A percentile compares a stretch with the other conserved stretches of the same genome.
phyloP scores from a whole-genome alignment of 2,329 filamentous ascomycete genomes.

The Cladosporium colombiae region DNA sequence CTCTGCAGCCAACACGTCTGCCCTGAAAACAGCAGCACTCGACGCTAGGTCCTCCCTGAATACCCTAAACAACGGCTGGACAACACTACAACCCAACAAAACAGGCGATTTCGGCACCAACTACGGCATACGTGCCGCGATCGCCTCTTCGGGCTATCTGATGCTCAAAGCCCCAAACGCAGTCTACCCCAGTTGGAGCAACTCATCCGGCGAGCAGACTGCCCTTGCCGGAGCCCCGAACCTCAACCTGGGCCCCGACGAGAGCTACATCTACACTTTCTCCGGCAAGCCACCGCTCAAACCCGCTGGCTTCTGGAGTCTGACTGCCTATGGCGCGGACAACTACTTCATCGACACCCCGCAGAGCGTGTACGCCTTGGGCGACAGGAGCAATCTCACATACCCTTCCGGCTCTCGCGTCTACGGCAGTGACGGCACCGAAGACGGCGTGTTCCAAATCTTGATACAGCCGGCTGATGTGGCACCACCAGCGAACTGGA shows the following conservation, averaged over 20 bases:
- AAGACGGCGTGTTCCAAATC: constrained; percentile 23
- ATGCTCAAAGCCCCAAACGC: constrained; percentile 22
- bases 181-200: constrained; percentile 25
- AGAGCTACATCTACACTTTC: constrained; percentile 27
- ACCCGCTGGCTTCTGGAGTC: constrained; percentile 25
- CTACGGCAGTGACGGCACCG: constrained; percentile 13
- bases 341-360: constrained; percentile 25
- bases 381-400: constrained; percentile 26
- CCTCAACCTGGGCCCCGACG: constrained; percentile 18
- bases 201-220: neutral
- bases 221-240: neutral
- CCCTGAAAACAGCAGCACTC: neutral
- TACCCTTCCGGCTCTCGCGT: constrained; percentile 23
- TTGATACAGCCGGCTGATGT: constrained; percentile 24
- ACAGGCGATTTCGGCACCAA: constrained; percentile 23
- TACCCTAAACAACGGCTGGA: constrained; percentile 25
- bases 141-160: constrained; percentile 23
- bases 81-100: constrained; percentile 3
- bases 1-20: constrained; percentile 18
- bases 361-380: constrained; percentile 23
- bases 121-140: constrained; percentile 22
- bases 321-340: constrained; percentile 24
- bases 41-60: neutral
- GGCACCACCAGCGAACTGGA: constrained; percentile 27
- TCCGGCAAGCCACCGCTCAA: constrained; percentile 24